Percentiles rank a stretch among this genome's conserved stretches.
Conservation (phyloP, 768 basidiomycete species). For the Daedaleopsis sinensis region DNA sequence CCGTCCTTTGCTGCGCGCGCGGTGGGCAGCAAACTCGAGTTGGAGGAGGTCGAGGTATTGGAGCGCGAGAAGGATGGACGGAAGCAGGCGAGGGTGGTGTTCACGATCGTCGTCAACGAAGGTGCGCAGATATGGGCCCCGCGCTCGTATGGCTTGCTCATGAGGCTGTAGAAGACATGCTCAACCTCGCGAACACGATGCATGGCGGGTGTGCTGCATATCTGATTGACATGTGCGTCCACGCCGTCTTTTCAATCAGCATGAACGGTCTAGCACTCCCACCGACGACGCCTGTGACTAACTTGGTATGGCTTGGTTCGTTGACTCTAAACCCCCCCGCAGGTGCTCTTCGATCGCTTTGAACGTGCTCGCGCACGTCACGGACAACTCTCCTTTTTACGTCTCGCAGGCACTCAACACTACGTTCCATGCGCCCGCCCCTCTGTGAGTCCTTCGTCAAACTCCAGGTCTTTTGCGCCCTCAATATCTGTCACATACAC, state of each 20-base stretch:
- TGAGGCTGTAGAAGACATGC: not conserved
- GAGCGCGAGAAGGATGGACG: not conserved
- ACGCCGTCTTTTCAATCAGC: not conserved
- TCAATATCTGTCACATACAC: too few relatives aligned
- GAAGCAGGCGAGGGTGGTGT: constrained; percentile 1
- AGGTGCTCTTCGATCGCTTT: constrained; percentile 11
- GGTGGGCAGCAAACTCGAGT: not conserved
- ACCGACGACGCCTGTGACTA: not conserved
- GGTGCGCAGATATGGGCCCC: not conserved
- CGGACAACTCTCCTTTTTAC: not conserved
- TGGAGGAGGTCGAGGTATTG: not conserved
- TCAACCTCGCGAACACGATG: constrained; percentile 2
- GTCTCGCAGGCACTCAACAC: constrained; percentile 8
- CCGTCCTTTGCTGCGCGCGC: not conserved
- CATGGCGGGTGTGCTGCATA: constrained; percentile 11
- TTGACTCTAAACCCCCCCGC: not conserved
- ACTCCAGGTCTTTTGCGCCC: not conserved
- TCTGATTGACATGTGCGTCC: constrained; percentile 8
- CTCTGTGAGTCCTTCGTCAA: not conserved
- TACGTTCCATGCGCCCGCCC: constrained; percentile 8
- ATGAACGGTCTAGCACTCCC: not conserved
- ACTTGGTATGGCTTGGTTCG: too few relatives aligned
- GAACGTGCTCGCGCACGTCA: constrained; percentile 1
- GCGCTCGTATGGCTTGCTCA: not conserved
- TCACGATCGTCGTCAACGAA: not conserved